These are phyloP conservation scores for Claviceps purpurea DNA, from an alignment of 2,329 filamentous ascomycete species.

Conservation along the genomic window DNA sequence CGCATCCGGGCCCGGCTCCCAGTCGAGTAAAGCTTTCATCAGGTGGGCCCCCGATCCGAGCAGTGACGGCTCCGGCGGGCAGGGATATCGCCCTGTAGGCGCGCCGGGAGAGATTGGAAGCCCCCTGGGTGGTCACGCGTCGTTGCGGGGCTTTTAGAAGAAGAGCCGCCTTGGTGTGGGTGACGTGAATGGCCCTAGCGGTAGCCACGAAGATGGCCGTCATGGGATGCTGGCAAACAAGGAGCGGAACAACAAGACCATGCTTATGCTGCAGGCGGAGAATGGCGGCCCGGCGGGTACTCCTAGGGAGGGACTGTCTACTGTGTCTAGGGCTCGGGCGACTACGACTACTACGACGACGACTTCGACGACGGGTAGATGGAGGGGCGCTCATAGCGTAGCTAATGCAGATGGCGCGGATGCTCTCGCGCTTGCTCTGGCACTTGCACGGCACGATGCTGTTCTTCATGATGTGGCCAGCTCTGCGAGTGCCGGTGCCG, in stretches of 20 bases:
- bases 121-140: conserved; percentile 36
- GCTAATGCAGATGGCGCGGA: not conserved
- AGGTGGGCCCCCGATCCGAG: not conserved
- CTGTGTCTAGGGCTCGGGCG: too few relatives aligned
- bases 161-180: conserved; percentile 4
- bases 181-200: conserved; percentile 1
- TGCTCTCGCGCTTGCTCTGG: not conserved
- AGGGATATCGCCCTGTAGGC: conserved; percentile 32
- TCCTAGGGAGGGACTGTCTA: not conserved
- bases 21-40: not conserved
- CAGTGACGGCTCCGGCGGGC: conserved; percentile 26
- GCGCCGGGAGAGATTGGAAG: conserved; percentile 59
- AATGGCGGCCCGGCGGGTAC: not conserved
- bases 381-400: not conserved
- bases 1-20: conserved; percentile 39
- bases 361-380: not conserved
- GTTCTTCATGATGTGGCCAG: too few relatives aligned
- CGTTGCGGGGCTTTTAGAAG: conserved; percentile 23
- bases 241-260: not conserved
- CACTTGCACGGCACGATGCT: too few relatives aligned
- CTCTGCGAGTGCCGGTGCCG: not conserved
- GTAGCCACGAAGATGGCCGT: not conserved
- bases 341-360: too few relatives aligned
- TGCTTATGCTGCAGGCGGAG: not conserved
- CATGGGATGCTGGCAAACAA: not conserved